Evolutionary conservation across 2,329 filamentous ascomycete species (phyloP), one percentile per base, ranked within the genome.

Genomic region (Hymenoscyphus albidus): DNA sequence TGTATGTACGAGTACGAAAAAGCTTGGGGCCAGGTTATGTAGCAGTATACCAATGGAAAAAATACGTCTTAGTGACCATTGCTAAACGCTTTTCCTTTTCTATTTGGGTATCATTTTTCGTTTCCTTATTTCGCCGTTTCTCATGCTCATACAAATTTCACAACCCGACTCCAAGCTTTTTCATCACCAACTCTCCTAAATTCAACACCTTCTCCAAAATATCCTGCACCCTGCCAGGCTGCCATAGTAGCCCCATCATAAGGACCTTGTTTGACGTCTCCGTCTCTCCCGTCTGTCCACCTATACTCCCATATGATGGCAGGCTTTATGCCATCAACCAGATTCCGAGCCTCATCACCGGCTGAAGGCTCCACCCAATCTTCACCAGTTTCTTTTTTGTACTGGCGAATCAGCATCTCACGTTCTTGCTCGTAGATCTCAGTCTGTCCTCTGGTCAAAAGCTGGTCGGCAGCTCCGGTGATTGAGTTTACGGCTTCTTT

Each of bases 341-440:
- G 71, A 40, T 73, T 72, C 18, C 73, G 74, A 31, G 77, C 74
- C 58, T 74, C 71, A 57, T 75, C 72, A 51, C 72, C 74, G 51
- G 73, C 67, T n/a, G 78, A 60, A 7, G 81, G 79, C 54, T 87
- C 85, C 61, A 83, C 79, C 95, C 95, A 99, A 9, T 90, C 86
- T 71, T 97, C 92, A 40, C 93, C 93, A 0, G 92, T 92, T 76
- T 97, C 93, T 60, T 88, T 87, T 68, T 85, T 85, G 76, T 93
- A 98, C 75, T 94, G 90, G 40, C 95, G 84, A 62, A 93, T 86
- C 35, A 99, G 83, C 66, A 89, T 77, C 77, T 98, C 95, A 64
- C 93, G 85, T 75, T 96, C 92, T 56, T 88, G 84, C 64, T 98
- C 93, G 78, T 98, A 99, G 59, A 98, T 88, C n/a, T 98, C 92